Evolutionary conservation across 2,329 filamentous ascomycete genomes (phyloP).

Genomic region (Myriosclerotinia curreyana): DNA sequence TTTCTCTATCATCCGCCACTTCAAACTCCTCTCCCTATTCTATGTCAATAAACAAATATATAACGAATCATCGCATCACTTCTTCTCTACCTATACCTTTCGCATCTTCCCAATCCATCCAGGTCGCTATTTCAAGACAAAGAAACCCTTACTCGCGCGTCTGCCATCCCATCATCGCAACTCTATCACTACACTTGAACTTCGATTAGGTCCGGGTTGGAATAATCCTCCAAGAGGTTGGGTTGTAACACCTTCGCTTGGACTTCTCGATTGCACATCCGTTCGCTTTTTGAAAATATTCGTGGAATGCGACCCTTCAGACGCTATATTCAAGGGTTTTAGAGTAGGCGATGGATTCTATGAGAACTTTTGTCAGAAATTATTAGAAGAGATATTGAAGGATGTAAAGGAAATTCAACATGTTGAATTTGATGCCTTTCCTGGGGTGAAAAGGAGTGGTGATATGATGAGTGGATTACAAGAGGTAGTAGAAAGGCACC

Average conservation of each 20-base stretch:
- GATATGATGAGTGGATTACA: slow-evolving; percentile 62
- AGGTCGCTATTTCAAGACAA: slow-evolving; percentile 68
- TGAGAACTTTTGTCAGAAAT: slow-evolving; percentile 59
- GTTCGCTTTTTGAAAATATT: slow-evolving; percentile 63
- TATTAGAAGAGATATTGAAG: slow-evolving; percentile 56
- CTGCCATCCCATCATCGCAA: slow-evolving; percentile 59
- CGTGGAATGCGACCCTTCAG: slow-evolving; percentile 69
- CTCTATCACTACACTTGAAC: slow-evolving; percentile 61
- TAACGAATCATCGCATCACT: slow-evolving; percentile 60
- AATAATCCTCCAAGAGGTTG: slow-evolving; percentile 66
- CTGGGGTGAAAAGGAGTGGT: slow-evolving; percentile 61
- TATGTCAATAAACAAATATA: slow-evolving; percentile 60
- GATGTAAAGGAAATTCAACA: slow-evolving; percentile 54
- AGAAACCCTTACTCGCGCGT: slow-evolving; percentile 66
- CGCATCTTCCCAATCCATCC: slow-evolving; percentile 65
- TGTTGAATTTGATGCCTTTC: slow-evolving; percentile 68
- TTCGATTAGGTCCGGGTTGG: slow-evolving; percentile 72
- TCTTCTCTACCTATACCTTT: slow-evolving; percentile 61
- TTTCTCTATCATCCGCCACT: slow-evolving; percentile 57
- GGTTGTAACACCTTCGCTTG: slow-evolving; percentile 63
- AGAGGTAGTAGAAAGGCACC: slow-evolving; percentile 47
- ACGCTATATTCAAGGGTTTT: slow-evolving; percentile 65
- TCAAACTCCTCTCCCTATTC: slow-evolving; percentile 54
- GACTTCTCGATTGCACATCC: slow-evolving; percentile 58
- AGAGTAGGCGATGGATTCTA: slow-evolving; percentile 61